A percentile compares a stretch with the other conserved stretches of the same genome.
These are phyloP conservation scores for Hygrocybe coccinea DNA, from an alignment of 768 basidiomycete species.

Conservation along the genomic window DNA sequence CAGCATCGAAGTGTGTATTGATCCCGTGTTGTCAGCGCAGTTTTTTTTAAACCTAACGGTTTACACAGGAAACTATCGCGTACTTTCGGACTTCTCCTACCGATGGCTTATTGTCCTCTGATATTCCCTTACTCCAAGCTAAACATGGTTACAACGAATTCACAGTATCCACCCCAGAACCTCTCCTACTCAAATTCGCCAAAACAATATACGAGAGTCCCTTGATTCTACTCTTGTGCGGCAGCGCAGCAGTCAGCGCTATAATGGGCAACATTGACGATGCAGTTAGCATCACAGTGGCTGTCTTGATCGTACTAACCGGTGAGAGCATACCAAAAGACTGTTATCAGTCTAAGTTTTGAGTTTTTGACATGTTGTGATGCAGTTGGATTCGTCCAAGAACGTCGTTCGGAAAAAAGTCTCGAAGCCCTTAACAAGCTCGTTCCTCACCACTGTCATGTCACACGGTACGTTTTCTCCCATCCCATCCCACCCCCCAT, in stretches of 20 bases:
- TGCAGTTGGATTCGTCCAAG: constrained; percentile 89
- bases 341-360: too few species aligned
- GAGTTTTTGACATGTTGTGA: too few species aligned
- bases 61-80: constrained; percentile 64
- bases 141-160: constrained; percentile 92
- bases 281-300: constrained; percentile 87
- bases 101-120: constrained; percentile 56
- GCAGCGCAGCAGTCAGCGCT: constrained; percentile 83
- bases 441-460: constrained; percentile 93
- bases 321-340: constrained; percentile 54
- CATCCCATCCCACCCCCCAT: too few species aligned
- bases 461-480: constrained; percentile 61
- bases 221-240: constrained; percentile 83
- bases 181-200: constrained; percentile 78
- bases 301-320: constrained; percentile 88
- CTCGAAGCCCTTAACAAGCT: constrained; percentile 94
- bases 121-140: constrained; percentile 59
- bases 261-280: constrained; percentile 96
- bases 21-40: not conserved
- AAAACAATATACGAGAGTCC: constrained; percentile 96
- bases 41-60: not conserved
- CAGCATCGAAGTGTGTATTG: constrained; percentile 54
- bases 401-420: constrained; percentile 90
- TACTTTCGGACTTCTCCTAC: constrained; percentile 62
- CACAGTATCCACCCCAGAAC: constrained; percentile 76